Evolutionary conservation across 2,329 filamentous ascomycete species (phyloP), one percentile per base, ranked within the genome.

Genomic region (Tolypocladium amazonense): DNA sequence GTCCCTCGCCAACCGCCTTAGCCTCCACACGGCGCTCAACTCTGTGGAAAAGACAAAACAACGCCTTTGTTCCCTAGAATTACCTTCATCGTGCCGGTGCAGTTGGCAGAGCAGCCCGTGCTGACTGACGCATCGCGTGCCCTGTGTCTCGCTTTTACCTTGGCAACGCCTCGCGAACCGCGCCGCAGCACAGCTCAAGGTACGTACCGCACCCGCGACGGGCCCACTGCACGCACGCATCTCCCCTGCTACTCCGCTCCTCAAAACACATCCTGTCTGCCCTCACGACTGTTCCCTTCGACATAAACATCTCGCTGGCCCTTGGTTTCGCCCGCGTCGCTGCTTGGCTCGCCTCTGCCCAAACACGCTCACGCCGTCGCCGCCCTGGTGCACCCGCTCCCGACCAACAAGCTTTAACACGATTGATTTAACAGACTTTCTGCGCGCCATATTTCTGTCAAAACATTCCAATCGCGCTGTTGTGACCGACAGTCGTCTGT

Each of bases 401-500:
- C 59, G 61, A 63, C 60, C 62, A 64, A 65, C 61, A 61, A 64
- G 62, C 65, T 70, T 64, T 68, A 68, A 67, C 69, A 65, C 61
- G 41, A 61, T 63, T 65, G 47, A 50, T 50, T 30, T 27, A 65
- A 60, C 65, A 70, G 67, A 63, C 64, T 66, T 63, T 56, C 35
- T 20, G 53, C 62, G 63, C 67, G 61, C 58, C 67, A 70, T 67
- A 63, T 65, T 60, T 62, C 57, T 63, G 62, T 62, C 66, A 68
- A 62, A 73, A 65, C 71, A 74, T 74, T 74, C 71, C 73, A 70
- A 68, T 67, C 71, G 64, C 68, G 63, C 63, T 72, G 64, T 69
- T 70, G 72, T 69, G 65, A 65, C 64, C 62, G 63, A 63, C 65
- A 64, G 67, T 67, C 63, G 67, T 69, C 67, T 68, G 68, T 67